Evolutionary conservation across 345 rosid genomes (phyloP), one percentile per base, ranked within the genome.

Genomic region (Fremontodendron californicum): DNA sequence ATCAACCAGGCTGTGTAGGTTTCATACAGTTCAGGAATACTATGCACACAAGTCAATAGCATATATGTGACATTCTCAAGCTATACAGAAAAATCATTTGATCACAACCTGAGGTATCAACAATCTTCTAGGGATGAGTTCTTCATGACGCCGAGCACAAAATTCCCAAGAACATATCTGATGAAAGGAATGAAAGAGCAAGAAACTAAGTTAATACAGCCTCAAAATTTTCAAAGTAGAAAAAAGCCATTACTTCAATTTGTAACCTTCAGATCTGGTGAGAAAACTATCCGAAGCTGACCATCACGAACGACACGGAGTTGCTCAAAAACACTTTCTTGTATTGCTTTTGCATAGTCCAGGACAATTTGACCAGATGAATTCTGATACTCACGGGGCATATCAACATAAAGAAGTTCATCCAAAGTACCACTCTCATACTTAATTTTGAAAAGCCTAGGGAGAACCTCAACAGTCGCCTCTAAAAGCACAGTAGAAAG

Each of bases 281-380:
- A 91, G 85, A 96, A 93, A 82, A 96, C 94, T 70, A 96, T 89
- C 71, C 97, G 93, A 54, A 96, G 92, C 75, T 91, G 99, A 78
- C 99, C 98, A 84, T 93, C 98, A 84, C 99, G 99, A 62, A 94
- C 99, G 78, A 96, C 98, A 52, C 99, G 97, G 49, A 96, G 98
- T 82, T 93, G 97, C 86, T 96, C 97, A 86, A 93, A 96, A 66
- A 96, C 99, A 85, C 99, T 96, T 86, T 96, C 99, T 79, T 96
- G 99, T 72, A 92, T 93, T 39, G 99, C 98, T 90, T 96, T 96
- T 73, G 99, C 99, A 80, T 96, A 96, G 78, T 93, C 99, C 85
- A 96, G 80, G 21, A 96, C 97, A 78, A 96, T 93, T 82, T 96
- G 98, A 77, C 98, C 98, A 25, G 98, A 91, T 37, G 96, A 80